phyloP scores from a whole-genome alignment of 1,139 yeast species.

The Debaryomyces sp. region DNA sequence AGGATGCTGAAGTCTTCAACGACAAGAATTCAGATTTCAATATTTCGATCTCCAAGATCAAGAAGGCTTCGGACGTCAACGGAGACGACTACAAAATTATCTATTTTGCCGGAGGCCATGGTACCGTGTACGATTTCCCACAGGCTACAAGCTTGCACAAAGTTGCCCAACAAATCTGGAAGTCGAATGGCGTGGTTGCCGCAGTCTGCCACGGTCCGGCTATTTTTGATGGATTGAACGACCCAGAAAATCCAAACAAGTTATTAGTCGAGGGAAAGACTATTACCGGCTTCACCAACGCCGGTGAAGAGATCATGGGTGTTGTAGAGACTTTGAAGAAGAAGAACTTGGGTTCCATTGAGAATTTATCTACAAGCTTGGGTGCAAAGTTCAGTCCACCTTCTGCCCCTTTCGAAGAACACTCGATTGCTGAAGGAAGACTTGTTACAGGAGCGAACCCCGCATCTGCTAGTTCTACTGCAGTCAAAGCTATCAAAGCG shows the following conservation, averaged over 20 bases:
- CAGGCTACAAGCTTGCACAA: slow-evolving; percentile 48
- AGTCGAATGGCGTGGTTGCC: slow-evolving; percentile 54
- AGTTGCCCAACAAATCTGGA: slow-evolving; percentile 49
- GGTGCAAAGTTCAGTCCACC: slow-evolving; percentile 53
- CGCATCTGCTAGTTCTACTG: slow-evolving; percentile 57
- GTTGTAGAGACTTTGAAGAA: slow-evolving; percentile 37
- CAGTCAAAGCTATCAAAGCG: slow-evolving; percentile 28
- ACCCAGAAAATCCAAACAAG: slow-evolving; percentile 39
- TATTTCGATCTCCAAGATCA: slow-evolving; percentile 33
- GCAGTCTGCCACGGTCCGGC: slow-evolving; percentile 74
- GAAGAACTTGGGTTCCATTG: slow-evolving; percentile 35
- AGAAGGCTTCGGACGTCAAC: slow-evolving; percentile 47
- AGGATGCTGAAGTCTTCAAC: slow-evolving; percentile 41
- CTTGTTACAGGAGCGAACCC: slow-evolving; percentile 68
- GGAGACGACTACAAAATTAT: slow-evolving; percentile 54
- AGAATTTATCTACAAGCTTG: slow-evolving; percentile 32
- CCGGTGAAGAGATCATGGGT: slow-evolving; percentile 50
- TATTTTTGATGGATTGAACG: slow-evolving; percentile 49
- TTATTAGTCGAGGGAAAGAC: slow-evolving; percentile 52
- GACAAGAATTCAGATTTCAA: slow-evolving; percentile 43
- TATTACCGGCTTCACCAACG: slow-evolving; percentile 63
- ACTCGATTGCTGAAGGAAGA: slow-evolving; percentile 53
- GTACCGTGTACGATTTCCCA: slow-evolving; percentile 60
- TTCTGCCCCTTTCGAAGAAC: slow-evolving; percentile 55
- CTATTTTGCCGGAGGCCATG: slow-evolving; percentile 70